These are phyloP conservation scores for Chaetomium fimeti DNA, from an alignment of 495 filamentous ascomycete genomes.

Conservation along the genomic window DNA sequence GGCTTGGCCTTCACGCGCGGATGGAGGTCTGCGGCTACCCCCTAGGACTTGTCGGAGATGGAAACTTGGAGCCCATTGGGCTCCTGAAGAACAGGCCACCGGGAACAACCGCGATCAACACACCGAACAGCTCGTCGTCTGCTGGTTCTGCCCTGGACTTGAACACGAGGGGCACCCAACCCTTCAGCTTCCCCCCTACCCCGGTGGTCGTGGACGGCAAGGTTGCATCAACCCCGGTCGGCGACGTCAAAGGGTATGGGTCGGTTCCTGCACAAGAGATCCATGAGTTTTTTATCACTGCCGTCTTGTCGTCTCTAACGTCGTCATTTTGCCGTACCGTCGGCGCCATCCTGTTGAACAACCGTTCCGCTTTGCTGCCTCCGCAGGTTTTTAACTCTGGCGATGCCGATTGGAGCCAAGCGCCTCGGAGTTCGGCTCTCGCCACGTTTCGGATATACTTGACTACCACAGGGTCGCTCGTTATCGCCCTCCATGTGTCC, in stretches of 20 bases:
- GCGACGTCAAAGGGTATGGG: conserved; percentile 32
- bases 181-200: conserved; percentile 24
- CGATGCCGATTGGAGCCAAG: conserved; percentile 26
- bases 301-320: conserved; percentile 45
- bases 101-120: conserved; percentile 42
- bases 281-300: conserved; percentile 48
- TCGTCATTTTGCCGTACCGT: conserved; percentile 42
- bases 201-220: conserved; percentile 36
- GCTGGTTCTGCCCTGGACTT: conserved; percentile 46
- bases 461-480: conserved; percentile 48
- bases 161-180: conserved; percentile 38
- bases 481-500: conserved; percentile 45
- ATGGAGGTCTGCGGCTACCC: conserved; percentile 43
- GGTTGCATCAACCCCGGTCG: conserved; percentile 16
- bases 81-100: conserved; percentile 43
- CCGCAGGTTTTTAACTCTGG: conserved; percentile 24
- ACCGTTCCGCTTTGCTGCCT: conserved; percentile 43
- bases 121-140: conserved; percentile 51
- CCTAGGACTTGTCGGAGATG: conserved; percentile 45
- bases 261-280: conserved; percentile 37
- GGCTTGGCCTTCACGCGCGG: conserved; percentile 32
- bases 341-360: conserved; percentile 46
- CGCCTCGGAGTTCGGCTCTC: conserved; percentile 36
- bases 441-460: conserved; percentile 50
- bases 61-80: conserved; percentile 46